These are phyloP conservation scores for Quercus alba DNA, from an alignment of 306 rosid species.

Conservation along the genomic window DNA sequence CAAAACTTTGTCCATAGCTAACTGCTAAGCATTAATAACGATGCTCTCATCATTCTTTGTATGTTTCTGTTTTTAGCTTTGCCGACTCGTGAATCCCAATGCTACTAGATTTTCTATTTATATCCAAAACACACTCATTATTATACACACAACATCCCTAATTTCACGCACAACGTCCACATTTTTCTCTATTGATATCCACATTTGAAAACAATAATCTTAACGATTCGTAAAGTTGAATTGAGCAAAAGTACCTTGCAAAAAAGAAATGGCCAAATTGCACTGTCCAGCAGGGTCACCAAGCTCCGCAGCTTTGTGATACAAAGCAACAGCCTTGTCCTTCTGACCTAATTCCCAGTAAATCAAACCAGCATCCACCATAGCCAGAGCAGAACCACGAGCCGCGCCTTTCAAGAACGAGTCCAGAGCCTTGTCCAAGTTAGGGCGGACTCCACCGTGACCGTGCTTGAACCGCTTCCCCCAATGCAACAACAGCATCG, in stretches of 20 bases:
- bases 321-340: constrained; percentile 50
- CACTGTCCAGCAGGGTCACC: constrained; percentile 79
- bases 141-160: too few species aligned
- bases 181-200: too few species aligned
- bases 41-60: too few species aligned
- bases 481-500: constrained; percentile 56
- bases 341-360: constrained; percentile 70
- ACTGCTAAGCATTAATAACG: too few species aligned
- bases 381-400: constrained; percentile 69
- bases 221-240: too few species aligned
- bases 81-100: too few species aligned
- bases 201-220: too few species aligned
- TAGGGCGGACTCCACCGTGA: constrained; percentile 39
- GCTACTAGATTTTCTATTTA: too few species aligned
- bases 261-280: constrained; percentile 77
- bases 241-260: constrained; percentile 54
- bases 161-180: too few species aligned
- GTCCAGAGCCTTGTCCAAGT: constrained; percentile 61
- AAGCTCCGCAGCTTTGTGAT: constrained; percentile 54
- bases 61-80: too few species aligned
- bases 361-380: constrained; percentile 90
- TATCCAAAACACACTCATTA: too few species aligned
- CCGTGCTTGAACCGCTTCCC: constrained; percentile 93
- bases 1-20: too few species aligned
- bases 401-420: constrained; percentile 66